phyloP scores from a whole-genome alignment of 768 basidiomycete genomes.

The Collybiopsis confluens region DNA sequence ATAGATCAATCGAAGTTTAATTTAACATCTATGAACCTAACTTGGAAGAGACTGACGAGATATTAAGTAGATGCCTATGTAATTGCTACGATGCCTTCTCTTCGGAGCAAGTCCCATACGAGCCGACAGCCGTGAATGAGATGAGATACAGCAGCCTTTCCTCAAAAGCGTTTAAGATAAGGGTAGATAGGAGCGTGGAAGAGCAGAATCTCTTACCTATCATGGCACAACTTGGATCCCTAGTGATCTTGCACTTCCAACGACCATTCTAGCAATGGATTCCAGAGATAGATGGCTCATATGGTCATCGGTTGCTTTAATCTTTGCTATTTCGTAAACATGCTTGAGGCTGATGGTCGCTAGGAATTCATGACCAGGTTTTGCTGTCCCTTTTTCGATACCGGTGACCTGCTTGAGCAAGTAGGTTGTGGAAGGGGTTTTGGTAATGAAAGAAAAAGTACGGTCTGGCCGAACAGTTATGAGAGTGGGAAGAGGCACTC shows the following conservation, averaged over 20 bases:
- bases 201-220: constrained; percentile 14
- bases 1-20: constrained; percentile 9
- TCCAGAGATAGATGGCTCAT: constrained; percentile 84
- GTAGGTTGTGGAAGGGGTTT: constrained; percentile 86
- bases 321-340: constrained; percentile 97
- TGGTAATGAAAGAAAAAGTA: constrained; percentile 88
- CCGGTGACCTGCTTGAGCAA: constrained; percentile 89
- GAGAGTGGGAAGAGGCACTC: constrained; percentile 85
- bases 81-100: background rate
- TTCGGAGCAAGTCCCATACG: background rate
- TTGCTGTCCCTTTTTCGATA: constrained; percentile 85
- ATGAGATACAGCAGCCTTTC: too few relatives aligned
- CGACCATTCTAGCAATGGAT: constrained; percentile 81
- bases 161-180: too few relatives aligned
- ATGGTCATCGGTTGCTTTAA: constrained; percentile 89
- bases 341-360: constrained; percentile 93
- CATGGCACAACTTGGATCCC: constrained; percentile 90
- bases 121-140: constrained; percentile 2
- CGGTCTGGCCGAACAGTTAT: constrained; percentile 95
- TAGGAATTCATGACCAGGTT: constrained; percentile 71
- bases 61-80: background rate
- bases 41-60: constrained; percentile 1
- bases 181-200: background rate
- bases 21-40: background rate
- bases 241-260: constrained; percentile 85